Percentiles rank a stretch among this genome's conserved stretches.
phyloP scores from a whole-genome alignment of 1,284 basidiomycete species.

The Singerocomus inundabilis region DNA sequence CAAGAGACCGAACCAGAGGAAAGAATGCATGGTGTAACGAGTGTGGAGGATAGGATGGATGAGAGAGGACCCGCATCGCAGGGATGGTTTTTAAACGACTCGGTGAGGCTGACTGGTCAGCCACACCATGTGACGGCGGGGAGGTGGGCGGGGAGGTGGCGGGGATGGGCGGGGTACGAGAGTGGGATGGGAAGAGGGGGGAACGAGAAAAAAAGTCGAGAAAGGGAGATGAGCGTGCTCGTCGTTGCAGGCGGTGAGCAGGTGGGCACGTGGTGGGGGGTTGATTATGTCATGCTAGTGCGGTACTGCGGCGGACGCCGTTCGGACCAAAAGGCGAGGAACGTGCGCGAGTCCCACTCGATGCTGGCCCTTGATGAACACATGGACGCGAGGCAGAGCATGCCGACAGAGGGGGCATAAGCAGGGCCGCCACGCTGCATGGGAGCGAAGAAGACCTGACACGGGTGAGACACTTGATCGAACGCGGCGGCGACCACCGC shows the following conservation, averaged over 20 bases:
- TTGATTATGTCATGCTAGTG: constrained; percentile 20
- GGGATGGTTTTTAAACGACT: constrained; percentile 3
- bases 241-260: constrained; percentile 26
- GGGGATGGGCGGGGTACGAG: constrained; percentile 1
- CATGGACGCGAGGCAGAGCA: constrained; percentile 12
- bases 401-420: constrained; percentile 7
- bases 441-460: constrained; percentile 16
- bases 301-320: constrained; percentile 16
- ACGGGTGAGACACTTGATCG: constrained; percentile 13
- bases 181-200: neutral
- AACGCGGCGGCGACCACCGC: constrained; percentile 6
- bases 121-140: neutral
- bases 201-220: neutral
- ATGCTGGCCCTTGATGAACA: constrained; percentile 15
- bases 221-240: constrained; percentile 15
- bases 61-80: neutral
- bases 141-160: too few relatives aligned
- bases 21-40: constrained; percentile 25
- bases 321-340: constrained; percentile 22
- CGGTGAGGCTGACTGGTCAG: constrained; percentile 14
- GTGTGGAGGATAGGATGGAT: neutral
- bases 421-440: constrained; percentile 15
- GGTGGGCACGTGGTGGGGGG: constrained; percentile 4
- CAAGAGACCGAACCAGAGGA: constrained; percentile 19
- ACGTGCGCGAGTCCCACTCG: constrained; percentile 6